These are phyloP conservation scores for Collybia mongolica DNA, from an alignment of 768 basidiomycete genomes.

Conservation along the genomic window DNA sequence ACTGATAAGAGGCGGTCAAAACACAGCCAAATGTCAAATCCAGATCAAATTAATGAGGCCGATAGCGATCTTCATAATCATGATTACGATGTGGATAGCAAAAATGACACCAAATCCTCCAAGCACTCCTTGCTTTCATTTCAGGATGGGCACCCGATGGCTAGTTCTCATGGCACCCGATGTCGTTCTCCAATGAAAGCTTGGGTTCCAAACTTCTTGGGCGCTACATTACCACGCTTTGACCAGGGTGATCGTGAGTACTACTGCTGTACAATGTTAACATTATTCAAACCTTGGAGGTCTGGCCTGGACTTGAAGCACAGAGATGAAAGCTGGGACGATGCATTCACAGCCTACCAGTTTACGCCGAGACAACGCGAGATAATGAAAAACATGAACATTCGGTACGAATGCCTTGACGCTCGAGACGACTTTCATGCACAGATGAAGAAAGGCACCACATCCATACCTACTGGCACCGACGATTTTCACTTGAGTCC, in stretches of 20 bases:
- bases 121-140: too few species aligned
- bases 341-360: conserved; percentile 12
- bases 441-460: conserved; percentile 10
- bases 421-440: conserved; percentile 25
- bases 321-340: conserved; percentile 19
- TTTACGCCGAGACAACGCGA: conserved; percentile 14
- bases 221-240: conserved; percentile 21
- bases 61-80: too few species aligned
- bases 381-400: conserved; percentile 26
- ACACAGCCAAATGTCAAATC: too few species aligned
- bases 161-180: conserved; percentile 12
- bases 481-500: too few species aligned
- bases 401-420: conserved; percentile 29
- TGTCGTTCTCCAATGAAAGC: not conserved
- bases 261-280: conserved; percentile 30
- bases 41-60: too few species aligned
- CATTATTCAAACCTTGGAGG: conserved; percentile 32
- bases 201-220: conserved; percentile 27
- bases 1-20: too few species aligned
- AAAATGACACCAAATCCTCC: too few species aligned
- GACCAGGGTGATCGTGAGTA: conserved; percentile 30
- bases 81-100: too few species aligned
- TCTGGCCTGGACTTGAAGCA: conserved; percentile 23
- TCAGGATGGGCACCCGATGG: conserved; percentile 12
- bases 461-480: not conserved